phyloP scores from a whole-genome alignment of 1,284 basidiomycete species.

The Mycosarcoma maydis region DNA sequence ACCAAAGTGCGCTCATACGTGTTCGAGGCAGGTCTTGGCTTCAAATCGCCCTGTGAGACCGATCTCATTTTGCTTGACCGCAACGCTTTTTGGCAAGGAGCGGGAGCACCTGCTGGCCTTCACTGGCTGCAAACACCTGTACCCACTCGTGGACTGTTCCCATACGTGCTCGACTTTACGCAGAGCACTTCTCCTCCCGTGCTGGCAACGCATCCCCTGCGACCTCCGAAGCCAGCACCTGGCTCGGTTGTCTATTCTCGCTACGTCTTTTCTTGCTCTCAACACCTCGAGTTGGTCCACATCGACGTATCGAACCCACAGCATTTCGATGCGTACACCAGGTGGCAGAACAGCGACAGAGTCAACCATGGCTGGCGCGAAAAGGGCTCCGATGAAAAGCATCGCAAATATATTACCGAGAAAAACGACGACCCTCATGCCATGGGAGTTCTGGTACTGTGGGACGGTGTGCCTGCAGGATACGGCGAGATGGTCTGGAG shows the following conservation, averaged over 20 bases:
- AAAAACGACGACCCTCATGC: slow-evolving; percentile 69
- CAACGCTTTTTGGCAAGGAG: slow-evolving; percentile 73
- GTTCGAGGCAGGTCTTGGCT: slow-evolving; percentile 28
- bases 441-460: slow-evolving; percentile 71
- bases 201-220: slow-evolving; percentile 72
- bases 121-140: slow-evolving; percentile 67
- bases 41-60: slow-evolving; percentile 20
- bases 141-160: slow-evolving; percentile 65
- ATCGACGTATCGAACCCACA: slow-evolving; percentile 69
- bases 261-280: slow-evolving; percentile 69
- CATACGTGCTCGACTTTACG: slow-evolving; percentile 70
- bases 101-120: slow-evolving; percentile 69
- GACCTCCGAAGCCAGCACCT: slow-evolving; percentile 71
- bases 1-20: slow-evolving; percentile 6
- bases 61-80: slow-evolving; percentile 69
- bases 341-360: slow-evolving; percentile 72
- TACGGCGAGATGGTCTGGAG: slow-evolving; percentile 72
- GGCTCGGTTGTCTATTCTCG: slow-evolving; percentile 71
- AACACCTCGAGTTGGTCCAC: slow-evolving; percentile 70
- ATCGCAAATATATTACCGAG: slow-evolving; percentile 70
- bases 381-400: slow-evolving; percentile 70
- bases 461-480: slow-evolving; percentile 73
- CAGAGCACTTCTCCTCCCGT: slow-evolving; percentile 69
- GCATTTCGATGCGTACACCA: slow-evolving; percentile 71
- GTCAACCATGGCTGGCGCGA: slow-evolving; percentile 72